Conservation (phyloP, 148 eudicot species). For the Amaranthus palmeri region DNA sequence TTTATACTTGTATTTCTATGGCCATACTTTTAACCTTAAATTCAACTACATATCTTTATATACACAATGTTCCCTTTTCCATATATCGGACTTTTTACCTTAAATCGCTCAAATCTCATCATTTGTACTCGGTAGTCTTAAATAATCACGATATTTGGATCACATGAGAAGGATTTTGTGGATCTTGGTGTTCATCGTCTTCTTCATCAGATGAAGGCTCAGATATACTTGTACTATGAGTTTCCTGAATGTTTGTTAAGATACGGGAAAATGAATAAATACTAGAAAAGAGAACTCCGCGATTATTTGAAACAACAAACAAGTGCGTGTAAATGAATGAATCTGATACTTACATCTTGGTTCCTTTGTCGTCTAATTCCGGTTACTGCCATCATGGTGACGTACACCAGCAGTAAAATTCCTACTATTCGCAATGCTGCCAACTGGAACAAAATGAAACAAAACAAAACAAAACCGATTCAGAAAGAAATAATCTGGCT, state of each 20-base stretch:
- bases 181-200: slow-evolving; percentile 10
- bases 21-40: background rate
- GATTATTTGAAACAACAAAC: background rate
- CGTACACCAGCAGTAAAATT: slow-evolving; percentile 32
- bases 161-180: slow-evolving; percentile 21
- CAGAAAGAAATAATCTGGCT: too few species aligned
- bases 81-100: background rate
- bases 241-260: slow-evolving; percentile 17
- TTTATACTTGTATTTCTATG: background rate
- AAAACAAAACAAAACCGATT: too few species aligned
- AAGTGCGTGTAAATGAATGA: background rate
- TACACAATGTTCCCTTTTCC: background rate
- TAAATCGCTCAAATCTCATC: background rate
- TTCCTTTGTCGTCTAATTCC: slow-evolving; percentile 30
- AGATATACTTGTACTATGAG: background rate
- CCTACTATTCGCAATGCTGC: slow-evolving; percentile 28
- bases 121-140: background rate
- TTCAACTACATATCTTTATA: background rate
- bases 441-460: slow-evolving; percentile 26
- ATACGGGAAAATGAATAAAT: background rate
- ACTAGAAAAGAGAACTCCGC: background rate
- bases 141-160: slow-evolving; percentile 18
- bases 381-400: slow-evolving; percentile 29
- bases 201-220: slow-evolving; percentile 23
- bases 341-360: slow-evolving; percentile 19